phyloP scores from a whole-genome alignment of 2,329 filamentous ascomycete species.

The Claviceps arundinis region DNA sequence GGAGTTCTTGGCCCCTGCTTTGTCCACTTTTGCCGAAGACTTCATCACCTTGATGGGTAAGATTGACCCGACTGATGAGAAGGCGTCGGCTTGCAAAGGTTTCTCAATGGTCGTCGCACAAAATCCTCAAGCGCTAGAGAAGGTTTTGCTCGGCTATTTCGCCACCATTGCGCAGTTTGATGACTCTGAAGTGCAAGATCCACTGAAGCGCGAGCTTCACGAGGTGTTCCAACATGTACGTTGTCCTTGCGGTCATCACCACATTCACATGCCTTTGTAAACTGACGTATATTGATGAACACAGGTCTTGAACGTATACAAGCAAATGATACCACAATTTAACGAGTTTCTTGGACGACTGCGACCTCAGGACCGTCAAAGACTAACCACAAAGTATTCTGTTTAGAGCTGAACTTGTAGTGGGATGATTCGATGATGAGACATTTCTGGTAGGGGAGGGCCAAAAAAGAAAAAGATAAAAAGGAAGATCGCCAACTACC shows the following conservation, averaged over 20 bases:
- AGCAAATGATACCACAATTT: slow-evolving; percentile 47
- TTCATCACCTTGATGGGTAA: slow-evolving; percentile 75
- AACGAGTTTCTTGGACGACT: slow-evolving; percentile 39
- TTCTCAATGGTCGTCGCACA: slow-evolving; percentile 74
- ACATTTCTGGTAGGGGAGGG: background rate
- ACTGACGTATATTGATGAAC: background rate
- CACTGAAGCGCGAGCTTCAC: slow-evolving; percentile 51
- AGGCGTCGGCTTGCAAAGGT: slow-evolving; percentile 82
- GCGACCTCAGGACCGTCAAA: slow-evolving; percentile 34
- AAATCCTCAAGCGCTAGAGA: slow-evolving; percentile 89
- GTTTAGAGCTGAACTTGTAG: slow-evolving; percentile 17
- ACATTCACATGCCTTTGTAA: no score
- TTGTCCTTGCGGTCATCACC: slow-evolving; percentile 5
- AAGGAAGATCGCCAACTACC: background rate
- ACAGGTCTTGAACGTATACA: slow-evolving; percentile 41
- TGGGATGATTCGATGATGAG: background rate
- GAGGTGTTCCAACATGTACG: slow-evolving; percentile 66
- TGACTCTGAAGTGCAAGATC: slow-evolving; percentile 45
- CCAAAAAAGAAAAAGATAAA: background rate
- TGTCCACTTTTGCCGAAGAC: slow-evolving; percentile 66
- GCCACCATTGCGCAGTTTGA: slow-evolving; percentile 68
- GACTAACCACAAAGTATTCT: slow-evolving; percentile 34
- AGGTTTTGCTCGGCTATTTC: slow-evolving; percentile 71
- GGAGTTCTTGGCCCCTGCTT: slow-evolving; percentile 62
- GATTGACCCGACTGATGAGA: slow-evolving; percentile 82